Evolutionary conservation across 2,329 filamentous ascomycete species (phyloP).

Genomic region (Curvularia verruculosa): DNA sequence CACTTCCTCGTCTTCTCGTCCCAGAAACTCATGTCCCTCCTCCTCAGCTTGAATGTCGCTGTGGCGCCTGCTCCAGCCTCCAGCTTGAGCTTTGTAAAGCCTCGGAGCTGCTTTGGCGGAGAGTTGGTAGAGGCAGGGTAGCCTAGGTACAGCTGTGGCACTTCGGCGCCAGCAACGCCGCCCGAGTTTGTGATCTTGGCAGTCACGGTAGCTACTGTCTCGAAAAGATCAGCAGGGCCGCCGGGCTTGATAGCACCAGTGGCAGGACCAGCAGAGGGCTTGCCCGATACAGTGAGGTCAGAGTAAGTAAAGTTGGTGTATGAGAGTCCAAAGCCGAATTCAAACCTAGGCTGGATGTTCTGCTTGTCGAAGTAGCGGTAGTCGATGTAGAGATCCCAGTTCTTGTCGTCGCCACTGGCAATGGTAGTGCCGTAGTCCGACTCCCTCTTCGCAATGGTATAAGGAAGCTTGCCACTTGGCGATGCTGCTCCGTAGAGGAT

Average conservation of each 20-base stretch:
- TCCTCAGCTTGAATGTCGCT: conserved; percentile 43
- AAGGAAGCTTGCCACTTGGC: conserved; percentile 64
- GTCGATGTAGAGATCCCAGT: conserved; percentile 55
- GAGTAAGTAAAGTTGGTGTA: conserved; percentile 54
- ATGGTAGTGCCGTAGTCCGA: conserved; percentile 42
- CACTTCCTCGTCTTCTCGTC: conserved; percentile 42
- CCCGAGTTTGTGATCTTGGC: conserved; percentile 47
- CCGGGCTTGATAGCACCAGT: conserved; percentile 34
- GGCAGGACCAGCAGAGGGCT: conserved; percentile 33
- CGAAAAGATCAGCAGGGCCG: conserved; percentile 41
- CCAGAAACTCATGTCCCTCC: conserved; percentile 49
- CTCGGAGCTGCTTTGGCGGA: conserved; percentile 46
- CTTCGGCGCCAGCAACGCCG: conserved; percentile 45
- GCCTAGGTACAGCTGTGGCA: conserved; percentile 48
- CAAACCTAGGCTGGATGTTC: conserved; percentile 51
- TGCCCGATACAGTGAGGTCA: conserved; percentile 33
- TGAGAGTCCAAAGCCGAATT: conserved; percentile 55
- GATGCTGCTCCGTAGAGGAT: conserved; percentile 53
- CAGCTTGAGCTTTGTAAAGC: conserved; percentile 46
- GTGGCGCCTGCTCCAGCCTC: conserved; percentile 37
- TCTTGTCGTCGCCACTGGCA: conserved; percentile 25
- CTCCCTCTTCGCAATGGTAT: conserved; percentile 46
- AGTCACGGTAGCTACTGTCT: conserved; percentile 44
- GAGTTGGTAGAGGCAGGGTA: conserved; percentile 40
- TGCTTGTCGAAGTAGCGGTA: conserved; percentile 53